Evolutionary conservation across 2,329 filamentous ascomycete genomes (phyloP).

Genomic region (Botryotinia globosa): DNA sequence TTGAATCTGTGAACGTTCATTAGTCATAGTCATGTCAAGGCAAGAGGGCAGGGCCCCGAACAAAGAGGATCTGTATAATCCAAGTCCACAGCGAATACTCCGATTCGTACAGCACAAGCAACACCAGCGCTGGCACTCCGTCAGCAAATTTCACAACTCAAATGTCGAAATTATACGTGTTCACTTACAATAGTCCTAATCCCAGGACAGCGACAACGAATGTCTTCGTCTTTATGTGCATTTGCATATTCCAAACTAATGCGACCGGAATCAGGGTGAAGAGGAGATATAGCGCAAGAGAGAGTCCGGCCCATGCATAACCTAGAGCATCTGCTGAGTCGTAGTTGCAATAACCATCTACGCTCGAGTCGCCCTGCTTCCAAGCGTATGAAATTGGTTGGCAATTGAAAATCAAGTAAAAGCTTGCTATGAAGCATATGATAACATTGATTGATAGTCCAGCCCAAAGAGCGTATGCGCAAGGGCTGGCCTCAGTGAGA

Average conservation of each 20-base stretch:
- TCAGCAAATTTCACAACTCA: not conserved
- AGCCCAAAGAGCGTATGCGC: conserved; percentile 13
- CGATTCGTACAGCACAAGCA: conserved; percentile 11
- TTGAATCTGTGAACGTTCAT: conserved; percentile 10
- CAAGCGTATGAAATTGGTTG: conserved; percentile 17
- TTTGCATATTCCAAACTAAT: conserved; percentile 21
- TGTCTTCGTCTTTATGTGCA: conserved; percentile 14
- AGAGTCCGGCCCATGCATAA: conserved; percentile 14
- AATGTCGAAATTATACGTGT: too few relatives aligned
- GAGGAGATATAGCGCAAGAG: conserved; percentile 13
- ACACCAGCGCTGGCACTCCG: not conserved
- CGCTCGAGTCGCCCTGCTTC: conserved; percentile 9
- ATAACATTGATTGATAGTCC: conserved; percentile 15
- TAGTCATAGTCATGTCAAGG: not conserved
- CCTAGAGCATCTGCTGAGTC: conserved; percentile 14
- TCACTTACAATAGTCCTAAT: conserved; percentile 18
- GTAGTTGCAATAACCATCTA: conserved; percentile 14
- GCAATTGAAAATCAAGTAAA: conserved; percentile 19
- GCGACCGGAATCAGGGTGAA: conserved; percentile 13
- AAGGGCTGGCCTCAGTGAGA: conserved; percentile 11
- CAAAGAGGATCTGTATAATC: conserved; percentile 19
- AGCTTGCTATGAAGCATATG: conserved; percentile 15
- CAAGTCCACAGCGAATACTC: conserved; percentile 5
- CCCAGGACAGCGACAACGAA: conserved; percentile 14
- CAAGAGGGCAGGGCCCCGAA: not conserved